These are phyloP conservation scores for Nyssa sinensis DNA, from an alignment of 148 eudicot species.

Conservation along the genomic window DNA sequence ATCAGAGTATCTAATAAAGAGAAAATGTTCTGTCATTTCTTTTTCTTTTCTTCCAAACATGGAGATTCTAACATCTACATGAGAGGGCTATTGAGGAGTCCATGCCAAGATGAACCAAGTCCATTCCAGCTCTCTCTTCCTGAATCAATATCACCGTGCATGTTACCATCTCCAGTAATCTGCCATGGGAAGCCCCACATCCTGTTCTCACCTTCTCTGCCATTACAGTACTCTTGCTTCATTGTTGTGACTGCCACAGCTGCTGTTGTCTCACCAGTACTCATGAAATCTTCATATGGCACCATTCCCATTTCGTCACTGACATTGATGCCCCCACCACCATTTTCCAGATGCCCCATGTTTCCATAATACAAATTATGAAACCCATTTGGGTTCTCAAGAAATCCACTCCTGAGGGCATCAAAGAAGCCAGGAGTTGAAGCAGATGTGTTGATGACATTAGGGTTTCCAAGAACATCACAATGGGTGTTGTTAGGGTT, in stretches of 20 bases:
- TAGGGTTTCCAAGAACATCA: slow-evolving; percentile 31
- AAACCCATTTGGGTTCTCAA: slow-evolving; percentile 20
- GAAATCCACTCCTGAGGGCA: slow-evolving; percentile 28
- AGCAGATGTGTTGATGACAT: background rate
- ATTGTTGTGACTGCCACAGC: slow-evolving; percentile 22
- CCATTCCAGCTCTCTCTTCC: slow-evolving; percentile 56
- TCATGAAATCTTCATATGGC: slow-evolving; percentile 28
- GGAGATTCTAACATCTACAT: slow-evolving; percentile 31
- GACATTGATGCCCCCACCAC: slow-evolving; percentile 5
- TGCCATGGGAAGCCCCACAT: slow-evolving; percentile 75
- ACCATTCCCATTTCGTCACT: slow-evolving; percentile 24
- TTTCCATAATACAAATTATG: slow-evolving; percentile 38
- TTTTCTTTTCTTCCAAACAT: background rate
- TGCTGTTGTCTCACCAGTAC: slow-evolving; percentile 7
- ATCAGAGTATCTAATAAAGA: slow-evolving; percentile 19
- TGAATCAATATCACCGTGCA: slow-evolving; percentile 33
- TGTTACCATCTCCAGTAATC: slow-evolving; percentile 33
- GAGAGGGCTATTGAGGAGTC: slow-evolving; percentile 69
- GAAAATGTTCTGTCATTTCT: slow-evolving; percentile 1
- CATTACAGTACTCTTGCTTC: slow-evolving; percentile 48
- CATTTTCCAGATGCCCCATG: slow-evolving; percentile 26
- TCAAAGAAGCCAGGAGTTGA: slow-evolving; percentile 15
- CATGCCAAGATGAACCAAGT: slow-evolving; percentile 56
- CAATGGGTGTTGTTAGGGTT: slow-evolving; percentile 12
- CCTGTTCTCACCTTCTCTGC: slow-evolving; percentile 28